Conservation (phyloP, 1,284 basidiomycete genomes). For the Trametes polyzona region DNA sequence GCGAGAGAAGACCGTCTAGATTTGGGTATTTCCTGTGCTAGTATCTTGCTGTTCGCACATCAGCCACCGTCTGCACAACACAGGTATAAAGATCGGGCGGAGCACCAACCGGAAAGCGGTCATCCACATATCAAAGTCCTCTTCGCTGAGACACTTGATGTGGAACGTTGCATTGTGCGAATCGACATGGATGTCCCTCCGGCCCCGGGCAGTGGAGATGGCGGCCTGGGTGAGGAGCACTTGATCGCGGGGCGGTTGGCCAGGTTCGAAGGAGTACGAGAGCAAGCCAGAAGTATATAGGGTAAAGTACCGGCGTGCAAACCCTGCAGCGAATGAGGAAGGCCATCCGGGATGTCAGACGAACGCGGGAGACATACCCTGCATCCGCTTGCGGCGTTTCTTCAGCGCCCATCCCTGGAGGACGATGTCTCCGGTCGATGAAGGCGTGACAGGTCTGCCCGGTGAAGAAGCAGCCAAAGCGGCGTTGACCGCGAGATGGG, state of each 20-base stretch:
- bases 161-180: conserved; percentile 78
- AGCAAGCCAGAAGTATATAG: conserved; percentile 70
- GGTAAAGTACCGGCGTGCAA: conserved; percentile 80
- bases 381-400: conserved; percentile 84
- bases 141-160: conserved; percentile 69
- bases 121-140: conserved; percentile 80
- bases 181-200: conserved; percentile 80
- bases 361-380: conserved; percentile 51
- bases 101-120: conserved; percentile 62
- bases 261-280: conserved; percentile 75
- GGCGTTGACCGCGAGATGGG: conserved; percentile 20
- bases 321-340: conserved; percentile 51
- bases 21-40: conserved; percentile 47
- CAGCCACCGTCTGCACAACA: not conserved
- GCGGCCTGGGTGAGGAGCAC: conserved; percentile 70
- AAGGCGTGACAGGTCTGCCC: conserved; percentile 11
- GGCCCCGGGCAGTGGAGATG: conserved; percentile 68
- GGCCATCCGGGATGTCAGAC: not conserved
- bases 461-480: conserved; percentile 19
- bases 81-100: no score
- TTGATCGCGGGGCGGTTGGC: conserved; percentile 71
- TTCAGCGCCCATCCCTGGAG: conserved; percentile 80
- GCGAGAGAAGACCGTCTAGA: conserved; percentile 49
- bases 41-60: conserved; percentile 53
- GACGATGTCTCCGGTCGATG: conserved; percentile 37